phyloP scores from a whole-genome alignment of 164 flowering plant genomes.

The Pachysandra terminalis region DNA sequence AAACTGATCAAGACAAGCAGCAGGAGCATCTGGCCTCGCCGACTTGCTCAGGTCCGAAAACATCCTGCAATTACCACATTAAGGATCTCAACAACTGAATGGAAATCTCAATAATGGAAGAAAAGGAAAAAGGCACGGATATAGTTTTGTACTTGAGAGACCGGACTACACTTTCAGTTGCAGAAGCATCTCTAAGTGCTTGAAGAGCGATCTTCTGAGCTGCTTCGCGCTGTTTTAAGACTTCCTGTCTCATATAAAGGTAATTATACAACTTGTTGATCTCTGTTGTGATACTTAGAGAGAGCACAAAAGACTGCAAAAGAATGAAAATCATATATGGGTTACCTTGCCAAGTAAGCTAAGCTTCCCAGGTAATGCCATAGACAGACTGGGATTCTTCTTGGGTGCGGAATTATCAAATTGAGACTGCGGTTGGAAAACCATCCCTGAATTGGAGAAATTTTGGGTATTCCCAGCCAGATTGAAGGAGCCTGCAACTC shows the following conservation, averaged over 20 bases:
- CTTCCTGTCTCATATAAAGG: conserved; percentile 52
- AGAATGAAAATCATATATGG: not conserved
- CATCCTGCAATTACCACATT: conserved; percentile 40
- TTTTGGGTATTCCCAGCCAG: conserved; percentile 23
- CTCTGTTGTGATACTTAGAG: too few species aligned
- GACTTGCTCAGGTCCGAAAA: conserved; percentile 69
- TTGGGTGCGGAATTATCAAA: conserved; percentile 14
- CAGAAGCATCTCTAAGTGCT: conserved; percentile 83
- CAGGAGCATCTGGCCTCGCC: conserved; percentile 69
- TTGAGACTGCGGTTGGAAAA: conserved; percentile 25
- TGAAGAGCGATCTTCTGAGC: conserved; percentile 85
- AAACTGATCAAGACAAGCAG: conserved; percentile 70
- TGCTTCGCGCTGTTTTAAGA: conserved; percentile 69
- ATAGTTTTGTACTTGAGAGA: conserved; percentile 61
- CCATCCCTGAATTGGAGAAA: conserved; percentile 13
- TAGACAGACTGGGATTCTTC: conserved; percentile 24
- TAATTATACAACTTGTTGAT: too few species aligned
- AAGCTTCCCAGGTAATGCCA: conserved; percentile 59
- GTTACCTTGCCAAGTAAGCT: conserved; percentile 53
- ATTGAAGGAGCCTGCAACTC: conserved; percentile 24
- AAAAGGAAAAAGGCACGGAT: not conserved
- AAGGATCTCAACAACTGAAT: not conserved
- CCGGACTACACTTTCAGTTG: conserved; percentile 74
- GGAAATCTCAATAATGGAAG: not conserved
- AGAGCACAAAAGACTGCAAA: not conserved